phyloP scores from a whole-genome alignment of 2,329 filamentous ascomycete genomes.

The Talaromyces verruculosus region DNA sequence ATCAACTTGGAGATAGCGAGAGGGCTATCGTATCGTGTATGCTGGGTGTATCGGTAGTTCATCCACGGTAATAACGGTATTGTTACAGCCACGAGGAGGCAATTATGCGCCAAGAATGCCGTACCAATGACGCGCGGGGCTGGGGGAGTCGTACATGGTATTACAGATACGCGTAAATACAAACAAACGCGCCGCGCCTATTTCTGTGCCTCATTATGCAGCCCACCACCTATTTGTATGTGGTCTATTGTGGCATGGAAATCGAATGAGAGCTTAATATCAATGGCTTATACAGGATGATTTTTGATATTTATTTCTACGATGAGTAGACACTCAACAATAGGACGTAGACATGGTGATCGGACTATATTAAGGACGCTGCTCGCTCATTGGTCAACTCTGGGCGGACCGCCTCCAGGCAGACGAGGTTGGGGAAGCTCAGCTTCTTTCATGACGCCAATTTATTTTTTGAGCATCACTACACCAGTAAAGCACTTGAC shows the following conservation, averaged over 20 bases:
- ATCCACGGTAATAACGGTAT: background rate
- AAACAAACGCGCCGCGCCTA: constrained; percentile 4
- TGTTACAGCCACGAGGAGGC: background rate
- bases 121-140: constrained; percentile 5
- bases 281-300: background rate
- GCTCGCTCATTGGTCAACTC: constrained; percentile 9
- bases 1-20: constrained; percentile 5
- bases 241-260: background rate
- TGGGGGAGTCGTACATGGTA: constrained; percentile 5
- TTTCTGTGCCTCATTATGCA: background rate
- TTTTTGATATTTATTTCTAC: background rate
- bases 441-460: constrained; percentile 6
- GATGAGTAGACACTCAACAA: background rate
- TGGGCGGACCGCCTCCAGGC: constrained; percentile 13
- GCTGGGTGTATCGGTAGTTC: background rate
- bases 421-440: constrained; percentile 13
- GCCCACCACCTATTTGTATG: background rate
- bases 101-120: background rate
- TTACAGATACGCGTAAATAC: constrained; percentile 11
- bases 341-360: background rate
- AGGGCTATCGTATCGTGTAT: constrained; percentile 15
- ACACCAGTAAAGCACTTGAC: background rate
- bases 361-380: background rate
- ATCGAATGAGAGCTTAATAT: background rate
- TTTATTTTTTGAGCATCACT: background rate